These are phyloP conservation scores for Pseudonitzschia pungens DNA, from an alignment of 108 stramenopile species.

Conservation along the genomic window DNA sequence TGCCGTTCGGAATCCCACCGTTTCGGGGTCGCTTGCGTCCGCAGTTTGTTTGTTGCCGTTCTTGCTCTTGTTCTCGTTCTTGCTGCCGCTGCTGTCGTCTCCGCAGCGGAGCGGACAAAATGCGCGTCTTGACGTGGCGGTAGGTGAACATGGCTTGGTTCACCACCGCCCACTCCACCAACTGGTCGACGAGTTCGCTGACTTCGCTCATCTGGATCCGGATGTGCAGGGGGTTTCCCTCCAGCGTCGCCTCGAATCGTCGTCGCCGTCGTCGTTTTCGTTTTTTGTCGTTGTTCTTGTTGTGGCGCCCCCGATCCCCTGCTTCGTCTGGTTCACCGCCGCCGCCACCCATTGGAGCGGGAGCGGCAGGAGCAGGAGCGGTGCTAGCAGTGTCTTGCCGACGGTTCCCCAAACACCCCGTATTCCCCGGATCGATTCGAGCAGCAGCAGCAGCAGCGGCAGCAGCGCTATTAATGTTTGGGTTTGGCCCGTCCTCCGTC, in stretches of 20 bases:
- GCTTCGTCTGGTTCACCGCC: too few relatives aligned
- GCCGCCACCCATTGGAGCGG: too few relatives aligned
- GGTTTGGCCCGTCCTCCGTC: too few relatives aligned
- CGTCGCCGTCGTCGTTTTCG: neutral
- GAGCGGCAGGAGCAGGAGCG: too few relatives aligned
- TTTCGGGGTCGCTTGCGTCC: neutral
- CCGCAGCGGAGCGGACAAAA: slow-evolving; percentile 7
- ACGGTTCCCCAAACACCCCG: too few relatives aligned
- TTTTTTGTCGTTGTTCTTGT: neutral
- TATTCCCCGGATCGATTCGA: too few relatives aligned
- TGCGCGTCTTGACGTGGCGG: slow-evolving; percentile 14
- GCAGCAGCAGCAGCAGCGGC: too few relatives aligned
- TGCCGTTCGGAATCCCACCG: neutral
- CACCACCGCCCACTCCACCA: slow-evolving; percentile 48
- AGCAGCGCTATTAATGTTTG: too few relatives aligned
- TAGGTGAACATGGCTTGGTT: slow-evolving; percentile 47
- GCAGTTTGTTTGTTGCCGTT: neutral
- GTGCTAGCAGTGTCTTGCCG: too few relatives aligned
- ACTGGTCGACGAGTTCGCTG: slow-evolving; percentile 22
- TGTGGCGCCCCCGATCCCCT: neutral
- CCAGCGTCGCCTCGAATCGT: slow-evolving; percentile 25
- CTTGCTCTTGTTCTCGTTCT: too few relatives aligned
- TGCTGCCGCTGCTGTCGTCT: neutral
- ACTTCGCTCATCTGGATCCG: slow-evolving; percentile 7
- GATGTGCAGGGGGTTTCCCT: slow-evolving; percentile 34